Conservation (phyloP, 768 basidiomycete genomes). For the Russula emetica region DNA sequence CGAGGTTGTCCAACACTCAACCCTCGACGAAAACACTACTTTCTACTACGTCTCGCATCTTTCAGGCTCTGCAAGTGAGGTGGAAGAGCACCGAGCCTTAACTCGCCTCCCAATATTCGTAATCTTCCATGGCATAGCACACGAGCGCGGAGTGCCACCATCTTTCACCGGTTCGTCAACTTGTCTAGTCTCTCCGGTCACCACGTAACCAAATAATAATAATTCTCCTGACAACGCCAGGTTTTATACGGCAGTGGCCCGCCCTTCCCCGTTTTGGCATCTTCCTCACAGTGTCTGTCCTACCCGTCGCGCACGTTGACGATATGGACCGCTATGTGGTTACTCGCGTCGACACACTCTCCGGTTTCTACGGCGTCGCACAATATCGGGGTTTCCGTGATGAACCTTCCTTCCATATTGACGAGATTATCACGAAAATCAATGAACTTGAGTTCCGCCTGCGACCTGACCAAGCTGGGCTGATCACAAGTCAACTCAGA, state of each 20-base stretch:
- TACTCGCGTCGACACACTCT: slow-evolving; percentile 50
- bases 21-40: neutral
- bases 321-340: slow-evolving; percentile 51
- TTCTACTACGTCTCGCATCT: slow-evolving; percentile 19
- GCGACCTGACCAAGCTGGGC: slow-evolving; percentile 36
- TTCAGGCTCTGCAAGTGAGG: neutral
- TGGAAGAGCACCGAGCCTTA: slow-evolving; percentile 17
- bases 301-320: slow-evolving; percentile 48
- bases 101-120: slow-evolving; percentile 21
- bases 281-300: slow-evolving; percentile 55
- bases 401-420: slow-evolving; percentile 33
- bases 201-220: slow-evolving; percentile 1
- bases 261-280: slow-evolving; percentile 66
- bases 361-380: slow-evolving; percentile 58
- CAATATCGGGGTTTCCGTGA: slow-evolving; percentile 64
- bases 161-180: slow-evolving; percentile 48
- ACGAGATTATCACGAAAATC: slow-evolving; percentile 50
- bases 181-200: neutral
- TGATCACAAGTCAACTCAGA: slow-evolving; percentile 41
- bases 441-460: slow-evolving; percentile 44
- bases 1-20: neutral
- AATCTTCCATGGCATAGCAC: slow-evolving; percentile 24
- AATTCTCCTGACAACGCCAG: slow-evolving; percentile 30
- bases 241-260: slow-evolving; percentile 63
- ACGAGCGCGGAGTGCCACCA: slow-evolving; percentile 41